Base-by-base conservation (phyloP, 805 yeast species). In the Kodamaea sagamina region DNA sequence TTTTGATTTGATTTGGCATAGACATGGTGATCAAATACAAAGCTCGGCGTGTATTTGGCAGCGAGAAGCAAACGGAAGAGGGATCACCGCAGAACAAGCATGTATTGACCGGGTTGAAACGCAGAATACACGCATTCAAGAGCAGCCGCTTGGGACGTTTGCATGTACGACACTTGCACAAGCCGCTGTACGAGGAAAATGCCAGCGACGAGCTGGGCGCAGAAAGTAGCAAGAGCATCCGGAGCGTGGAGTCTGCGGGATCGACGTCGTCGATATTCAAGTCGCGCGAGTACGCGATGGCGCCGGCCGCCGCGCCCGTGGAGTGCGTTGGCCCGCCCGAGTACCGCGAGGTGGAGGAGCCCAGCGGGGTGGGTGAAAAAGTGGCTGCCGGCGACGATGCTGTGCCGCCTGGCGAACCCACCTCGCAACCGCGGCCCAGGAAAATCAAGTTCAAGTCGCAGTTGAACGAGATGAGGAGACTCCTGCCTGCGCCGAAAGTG, bases 361-460 rank as follows among this genome's bases (percentile, higher is more conserved):
- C 24, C 24, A 21, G 24, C 24, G 13, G 5, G 5, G 18, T 29
- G 16, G 32, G 13, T 4, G 32, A 29, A 29, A 29, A 29, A 17
- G n/a, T n/a, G n/a, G n/a, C n/a, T n/a, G n/a, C n/a, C n/a, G n/a
- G n/a, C n/a, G n/a, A n/a, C n/a, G n/a, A n/a, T 26, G 13, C 13
- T 26, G n/a, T 26, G 29, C 29, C 6, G n/a, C 29, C 7, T 10
- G 19, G 5, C 4, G 11, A 6, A 15, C 3, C 19, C 11, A 15
- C 34, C 15, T n/a, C 19, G 3, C 19, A 12, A 6, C 16, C 12
- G 10, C 17, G 19, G 18, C 43, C 43, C 3, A 13, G 27, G 10
- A 40, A 17, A 13, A 34, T 41, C 37, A 45, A 41, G 40, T 45
- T 41, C 38, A 41, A 39, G 41, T 45, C 48, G 17, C 45, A 45